Evolutionary conservation across 192 early-diverging fungal species (phyloP).

Genomic region (Pilobolus umbonatus): DNA sequence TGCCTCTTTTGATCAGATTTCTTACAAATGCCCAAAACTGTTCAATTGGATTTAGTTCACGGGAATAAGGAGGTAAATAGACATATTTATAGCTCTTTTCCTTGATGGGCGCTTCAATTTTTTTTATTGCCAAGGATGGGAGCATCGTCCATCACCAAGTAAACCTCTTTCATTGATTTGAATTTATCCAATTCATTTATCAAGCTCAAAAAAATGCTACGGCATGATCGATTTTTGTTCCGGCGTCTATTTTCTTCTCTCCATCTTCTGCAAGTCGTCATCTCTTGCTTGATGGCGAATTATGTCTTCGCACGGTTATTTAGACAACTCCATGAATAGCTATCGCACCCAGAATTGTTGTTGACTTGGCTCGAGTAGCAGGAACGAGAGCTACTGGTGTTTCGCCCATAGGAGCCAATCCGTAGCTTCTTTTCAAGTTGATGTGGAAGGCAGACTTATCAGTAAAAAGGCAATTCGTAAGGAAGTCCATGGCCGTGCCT

Average conservation of each 20-base stretch:
- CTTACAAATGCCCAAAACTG: constrained; percentile 31
- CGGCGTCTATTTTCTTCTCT: background rate
- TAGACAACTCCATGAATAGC: constrained; percentile 3
- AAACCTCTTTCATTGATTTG: constrained; percentile 10
- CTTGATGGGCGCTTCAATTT: background rate
- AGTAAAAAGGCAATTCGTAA: background rate
- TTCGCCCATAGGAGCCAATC: background rate
- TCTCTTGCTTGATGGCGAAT: background rate
- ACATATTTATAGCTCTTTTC: constrained; percentile 6
- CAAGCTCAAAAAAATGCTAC: background rate
- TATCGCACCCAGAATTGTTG: background rate
- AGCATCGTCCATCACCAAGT: constrained; percentile 27
- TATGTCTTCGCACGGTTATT: background rate
- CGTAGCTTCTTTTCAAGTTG: background rate
- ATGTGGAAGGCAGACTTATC: background rate
- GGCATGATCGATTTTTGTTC: constrained; percentile 14
- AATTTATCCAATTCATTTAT: constrained; percentile 10
- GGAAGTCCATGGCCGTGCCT: constrained; percentile 1
- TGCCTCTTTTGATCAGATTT: constrained; percentile 4
- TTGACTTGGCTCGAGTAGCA: background rate
- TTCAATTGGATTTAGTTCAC: constrained; percentile 26
- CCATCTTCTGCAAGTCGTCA: background rate
- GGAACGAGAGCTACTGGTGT: background rate
- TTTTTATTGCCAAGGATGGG: constrained; percentile 6
- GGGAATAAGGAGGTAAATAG: constrained; percentile 19